Base-by-base conservation (phyloP, 2,329 filamentous ascomycete species). In the Botrytis pseudocinerea region DNA sequence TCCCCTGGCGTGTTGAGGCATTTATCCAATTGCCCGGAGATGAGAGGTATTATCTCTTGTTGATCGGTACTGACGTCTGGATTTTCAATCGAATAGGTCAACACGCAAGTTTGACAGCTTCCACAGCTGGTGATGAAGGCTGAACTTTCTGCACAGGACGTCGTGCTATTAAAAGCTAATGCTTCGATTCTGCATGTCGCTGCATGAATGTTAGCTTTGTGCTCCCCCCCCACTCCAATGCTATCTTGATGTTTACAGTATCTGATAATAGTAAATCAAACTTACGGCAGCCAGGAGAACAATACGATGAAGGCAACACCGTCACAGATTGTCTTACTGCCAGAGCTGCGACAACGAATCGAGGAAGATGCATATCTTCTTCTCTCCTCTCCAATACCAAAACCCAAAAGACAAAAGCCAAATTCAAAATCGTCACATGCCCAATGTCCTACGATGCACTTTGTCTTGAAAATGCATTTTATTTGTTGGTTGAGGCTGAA, bases 201-300 rank as follows among this genome's bases (percentile, higher is more conserved):
- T 79, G 51, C 28, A 54, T 66, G 22, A 2, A 40, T 22, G 22
- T 66, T n/a, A 66, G 46, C 20, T 40, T 2, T 66, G 32, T 18
- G n/a, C 38, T n/a, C 10, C 44, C 12, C 4, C 32, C 6, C n/a
- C 38, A 38, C 44, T 38, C 7, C 32, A 51, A 28, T 12, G 14
- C 18, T 10, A n/a, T 54, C 32, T 51, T 18, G 64, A 40, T 12
- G 25, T 28, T 25, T 18, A 51, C 4, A n/a, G n/a, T 66, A 18
- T 20, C n/a, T 51, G 32, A 14, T 28, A 20, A 51, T 40, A 20
- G 20, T 25, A 51, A 12, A 51, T 28, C 14, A 20, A 54, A 76
- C 77, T 77, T 64, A 79, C 78, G 78, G 73, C 78, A 79, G 60
- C 76, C 57, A 32, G 78, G 78, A 72, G 75, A 62, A 73, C 78